A percentile compares a stretch with the other conserved stretches of the same genome.
These are phyloP conservation scores for Quercus gilva DNA, from an alignment of 306 rosid genomes.

Conservation along the genomic window DNA sequence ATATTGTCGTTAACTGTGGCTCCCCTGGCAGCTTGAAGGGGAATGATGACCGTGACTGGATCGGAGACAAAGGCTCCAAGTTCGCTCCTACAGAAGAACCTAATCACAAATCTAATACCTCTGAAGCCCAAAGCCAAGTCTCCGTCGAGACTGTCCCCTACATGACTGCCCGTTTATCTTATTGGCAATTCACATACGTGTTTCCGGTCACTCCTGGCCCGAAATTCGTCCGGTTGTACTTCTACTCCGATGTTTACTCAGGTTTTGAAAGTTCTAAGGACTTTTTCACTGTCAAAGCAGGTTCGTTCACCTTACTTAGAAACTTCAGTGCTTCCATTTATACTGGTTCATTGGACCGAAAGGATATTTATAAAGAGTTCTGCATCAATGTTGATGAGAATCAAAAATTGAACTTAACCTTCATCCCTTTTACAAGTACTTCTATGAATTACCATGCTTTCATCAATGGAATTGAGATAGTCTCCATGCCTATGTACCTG, in stretches of 20 bases:
- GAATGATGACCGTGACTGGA: neutral
- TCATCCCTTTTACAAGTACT: neutral
- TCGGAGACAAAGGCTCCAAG: neutral
- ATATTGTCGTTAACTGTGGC: neutral
- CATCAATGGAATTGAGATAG: neutral
- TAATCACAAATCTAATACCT: neutral
- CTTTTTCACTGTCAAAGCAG: neutral
- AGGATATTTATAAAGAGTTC: neutral
- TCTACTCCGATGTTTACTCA: neutral
- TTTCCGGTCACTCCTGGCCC: neutral
- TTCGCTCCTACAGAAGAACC: neutral
- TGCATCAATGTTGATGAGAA: neutral
- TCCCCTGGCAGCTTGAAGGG: neutral
- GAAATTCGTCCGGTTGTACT: constrained; percentile 7
- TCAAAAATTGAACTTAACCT: neutral
- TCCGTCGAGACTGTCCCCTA: neutral
- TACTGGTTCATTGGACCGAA: neutral
- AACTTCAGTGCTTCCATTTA: neutral
- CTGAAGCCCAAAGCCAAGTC: neutral
- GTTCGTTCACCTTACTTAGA: neutral
- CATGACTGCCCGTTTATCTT: neutral
- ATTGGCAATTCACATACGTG: neutral
- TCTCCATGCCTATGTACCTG: neutral
- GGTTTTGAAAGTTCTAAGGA: neutral
- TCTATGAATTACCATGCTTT: neutral